Evolutionary conservation across 148 eudicot species (phyloP).

Genomic region (Cornus controversa): DNA sequence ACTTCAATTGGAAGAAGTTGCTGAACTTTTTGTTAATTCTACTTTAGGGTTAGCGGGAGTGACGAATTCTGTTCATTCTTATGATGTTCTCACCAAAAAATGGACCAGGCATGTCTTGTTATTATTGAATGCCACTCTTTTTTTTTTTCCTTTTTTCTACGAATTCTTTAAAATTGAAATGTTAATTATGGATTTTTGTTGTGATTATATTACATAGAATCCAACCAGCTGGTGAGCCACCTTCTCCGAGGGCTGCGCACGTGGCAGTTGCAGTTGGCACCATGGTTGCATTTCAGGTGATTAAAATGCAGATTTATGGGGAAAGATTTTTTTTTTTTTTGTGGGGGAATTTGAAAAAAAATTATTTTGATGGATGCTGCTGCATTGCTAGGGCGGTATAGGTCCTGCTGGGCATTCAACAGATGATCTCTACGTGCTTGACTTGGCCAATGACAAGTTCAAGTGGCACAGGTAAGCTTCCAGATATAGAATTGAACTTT

Average conservation of each 20-base stretch:
- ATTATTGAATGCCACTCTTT: not conserved
- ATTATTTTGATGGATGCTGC: slow-evolving; percentile 2
- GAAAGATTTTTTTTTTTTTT: not conserved
- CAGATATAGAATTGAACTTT: slow-evolving; percentile 9
- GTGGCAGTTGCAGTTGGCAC: slow-evolving; percentile 93
- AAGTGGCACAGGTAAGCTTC: slow-evolving; percentile 88
- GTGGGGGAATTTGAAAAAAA: not conserved
- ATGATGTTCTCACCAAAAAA: slow-evolving; percentile 68
- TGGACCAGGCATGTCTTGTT: slow-evolving; percentile 66
- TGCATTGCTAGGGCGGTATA: slow-evolving; percentile 70
- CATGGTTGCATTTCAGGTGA: slow-evolving; percentile 99
- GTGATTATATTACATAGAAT: slow-evolving; percentile 39
- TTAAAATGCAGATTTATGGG: not conserved
- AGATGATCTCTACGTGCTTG: slow-evolving; percentile 90
- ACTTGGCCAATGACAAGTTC: slow-evolving; percentile 86
- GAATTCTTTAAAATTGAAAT: not conserved
- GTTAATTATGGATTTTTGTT: not conserved
- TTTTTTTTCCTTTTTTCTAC: not conserved
- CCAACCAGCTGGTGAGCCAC: slow-evolving; percentile 89
- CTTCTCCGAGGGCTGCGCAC: slow-evolving; percentile 98
- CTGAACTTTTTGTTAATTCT: slow-evolving; percentile 1
- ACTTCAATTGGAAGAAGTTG: not conserved
- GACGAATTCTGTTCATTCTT: slow-evolving; percentile 78
- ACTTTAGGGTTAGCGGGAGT: slow-evolving; percentile 85
- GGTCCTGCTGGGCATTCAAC: slow-evolving; percentile 99